Base-by-base conservation (phyloP, 225 moss, liverwort and hornwort species). In the Thuidium tamariscinum region DNA sequence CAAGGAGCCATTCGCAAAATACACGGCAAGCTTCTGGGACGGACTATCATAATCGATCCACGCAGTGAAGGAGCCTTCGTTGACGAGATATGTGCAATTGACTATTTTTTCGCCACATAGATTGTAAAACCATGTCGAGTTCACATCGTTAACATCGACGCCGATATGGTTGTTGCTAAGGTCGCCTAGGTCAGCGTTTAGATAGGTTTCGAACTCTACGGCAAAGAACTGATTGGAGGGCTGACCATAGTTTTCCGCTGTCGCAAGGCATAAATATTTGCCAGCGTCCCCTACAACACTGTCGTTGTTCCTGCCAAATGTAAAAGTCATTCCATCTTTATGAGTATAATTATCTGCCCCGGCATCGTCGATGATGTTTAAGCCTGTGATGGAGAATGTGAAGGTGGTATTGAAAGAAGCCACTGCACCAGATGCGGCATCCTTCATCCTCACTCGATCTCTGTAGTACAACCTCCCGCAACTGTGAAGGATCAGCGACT, bases 171-270 rank as follows among this genome's bases (percentile, higher is more conserved):
- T 79, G 37, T 89, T 54, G 39, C 91, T 87, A 7, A 77, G 4
- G 82, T 95, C 94, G 13, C 60, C 54, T 9, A 29, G 42, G 10
- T 36, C 15, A 5, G 16, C 1, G 39, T 91, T 93, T 13, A 5
- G 39, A 61, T 21, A 89, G 9, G 83, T 90, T 82, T 93, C 94
- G 48, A 95, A 92, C 88, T 95, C 93, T 29, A 94, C 91, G 5
- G 91, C 93, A 82, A 95, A 94, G 10, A 89, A 4, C 11, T 30
- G 72, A 72, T 3, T 67, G 66, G 66, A 66, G 6, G 36, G 36
- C 10, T 57, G 46, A 16, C 82, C 86, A 77, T 86, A 67, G 22
- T 39, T 70, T 10, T 9, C 8, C 46, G 1, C 1, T 9, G 0
- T 72, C 72, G 1, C 11, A 7, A 48, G 48, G 18, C 68, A 68